Base-by-base conservation (phyloP, 2,329 filamentous ascomycete species). In the Monosporascus sp. region DNA sequence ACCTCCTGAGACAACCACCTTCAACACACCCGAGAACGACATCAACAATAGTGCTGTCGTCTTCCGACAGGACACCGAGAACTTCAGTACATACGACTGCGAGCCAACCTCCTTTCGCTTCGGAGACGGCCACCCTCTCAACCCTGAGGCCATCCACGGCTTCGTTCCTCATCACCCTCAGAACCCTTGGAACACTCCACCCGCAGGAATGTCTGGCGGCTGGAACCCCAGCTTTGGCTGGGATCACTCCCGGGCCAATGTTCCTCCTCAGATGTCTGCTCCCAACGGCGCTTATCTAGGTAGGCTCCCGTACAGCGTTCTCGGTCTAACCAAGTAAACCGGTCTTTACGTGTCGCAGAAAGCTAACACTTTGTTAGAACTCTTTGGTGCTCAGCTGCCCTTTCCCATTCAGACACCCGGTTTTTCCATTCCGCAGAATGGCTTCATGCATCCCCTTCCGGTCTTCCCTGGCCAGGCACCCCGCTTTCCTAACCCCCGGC, bases 401-500 rank as follows among this genome's bases (percentile, higher is more conserved):
- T 58, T 56, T 19, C 53, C 52, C 31, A 44, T 48, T n/a, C 58
- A 55, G 19, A 58, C 54, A n/a, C 65, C 57, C 1, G 45, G 58
- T 5, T 62, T 59, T 49, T 56, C 59, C 3, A 54, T 57, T 31
- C 52, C 57, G 1, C 52, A 56, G 41, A 60, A 59, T 43, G 61
- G 59, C 2, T 57, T 53, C 19, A 58, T 58, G 26, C 56, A 51
- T 7, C 55, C 61, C 19, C 51, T 64, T 2, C 64, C 64, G 0
- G 58, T 61, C 7, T 61, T 65, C 49, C 62, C 58, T 27, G 56
- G 67, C 4, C 61, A 70, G 3, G 61, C 65, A 17, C 50, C 54
- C 1, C 76, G 78, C 3, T 60, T 69, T n/a, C 71, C 76, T 0
- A 71, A 75, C 51, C 64, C 73, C 0, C 70, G 71, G 20, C 78